Percentiles rank a stretch among this genome's conserved stretches.
Evolutionary conservation across 345 rosid species (phyloP).

Genomic region (Camelina laxa): DNA sequence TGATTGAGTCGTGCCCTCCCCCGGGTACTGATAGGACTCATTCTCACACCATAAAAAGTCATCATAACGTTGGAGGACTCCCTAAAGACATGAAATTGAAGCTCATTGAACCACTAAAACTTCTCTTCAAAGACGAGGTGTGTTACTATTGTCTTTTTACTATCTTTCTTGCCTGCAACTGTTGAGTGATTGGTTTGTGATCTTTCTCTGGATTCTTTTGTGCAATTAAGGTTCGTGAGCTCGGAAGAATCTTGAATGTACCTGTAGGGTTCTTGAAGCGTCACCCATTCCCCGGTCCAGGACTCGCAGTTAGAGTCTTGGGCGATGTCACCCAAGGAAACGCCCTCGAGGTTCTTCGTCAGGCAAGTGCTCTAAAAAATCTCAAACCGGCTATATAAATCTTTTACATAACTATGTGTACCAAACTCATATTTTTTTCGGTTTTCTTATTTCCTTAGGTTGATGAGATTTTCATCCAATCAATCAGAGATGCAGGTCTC

Average conservation of each 20-base stretch:
- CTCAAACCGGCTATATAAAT: neutral
- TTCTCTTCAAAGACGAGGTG: conserved; percentile 97
- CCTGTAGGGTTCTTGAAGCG: conserved; percentile 88
- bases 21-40: conserved; percentile 91
- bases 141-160: conserved; percentile 22
- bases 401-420: no score
- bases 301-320: conserved; percentile 92
- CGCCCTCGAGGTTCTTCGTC: conserved; percentile 87
- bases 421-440: neutral
- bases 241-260: conserved; percentile 82
- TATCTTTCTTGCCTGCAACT: neutral
- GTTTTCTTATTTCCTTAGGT: conserved; percentile 51
- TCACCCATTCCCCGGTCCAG: conserved; percentile 99
- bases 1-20: conserved; percentile 98
- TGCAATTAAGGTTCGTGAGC: conserved; percentile 73
- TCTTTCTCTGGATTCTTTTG: conserved; percentile 23
- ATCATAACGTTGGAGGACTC: conserved; percentile 98
- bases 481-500: conserved; percentile 94
- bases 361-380: conserved; percentile 50
- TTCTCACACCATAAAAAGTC: conserved; percentile 98
- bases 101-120: conserved; percentile 96
- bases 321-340: conserved; percentile 94
- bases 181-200: neutral
- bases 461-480: conserved; percentile 96
- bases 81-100: conserved; percentile 97